Evolutionary conservation across 441 rosid genomes (phyloP).

Genomic region (Populus hybrid): DNA sequence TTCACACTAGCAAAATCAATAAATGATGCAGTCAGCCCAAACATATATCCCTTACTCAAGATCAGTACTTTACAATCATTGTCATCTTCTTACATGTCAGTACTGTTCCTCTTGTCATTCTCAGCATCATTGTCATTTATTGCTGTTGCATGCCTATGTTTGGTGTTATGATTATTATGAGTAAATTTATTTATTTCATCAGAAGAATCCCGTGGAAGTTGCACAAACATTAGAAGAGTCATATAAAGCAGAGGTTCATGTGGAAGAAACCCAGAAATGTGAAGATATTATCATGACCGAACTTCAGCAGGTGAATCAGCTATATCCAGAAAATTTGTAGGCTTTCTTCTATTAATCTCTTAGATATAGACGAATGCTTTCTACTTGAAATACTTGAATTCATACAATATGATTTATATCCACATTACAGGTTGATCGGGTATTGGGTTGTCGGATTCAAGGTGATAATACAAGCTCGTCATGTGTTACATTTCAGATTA

Average conservation of each 20-base stretch:
- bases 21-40: not conserved
- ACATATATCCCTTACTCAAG: not conserved
- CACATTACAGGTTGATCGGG: slow-evolving; percentile 80
- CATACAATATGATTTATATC: not conserved
- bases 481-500: slow-evolving; percentile 21
- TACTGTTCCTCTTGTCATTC: not conserved
- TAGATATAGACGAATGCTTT: not conserved
- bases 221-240: slow-evolving; percentile 29
- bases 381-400: not conserved
- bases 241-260: slow-evolving; percentile 38
- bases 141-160: not conserved
- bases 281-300: slow-evolving; percentile 39
- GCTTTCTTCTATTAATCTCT: not conserved
- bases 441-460: slow-evolving; percentile 89
- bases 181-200: slow-evolving; percentile 27
- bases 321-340: not conserved
- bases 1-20: not conserved
- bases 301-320: slow-evolving; percentile 69
- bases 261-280: slow-evolving; percentile 33
- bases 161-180: slow-evolving; percentile 22
- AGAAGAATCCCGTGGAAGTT: slow-evolving; percentile 55
- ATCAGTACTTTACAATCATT: not conserved
- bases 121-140: not conserved
- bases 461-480: slow-evolving; percentile 42
- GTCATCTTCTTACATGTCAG: slow-evolving; percentile 1